Evolutionary conservation across 352 stramenopile species (phyloP), one percentile per base, ranked within the genome.

Genomic region (Pythium aristosporum): DNA sequence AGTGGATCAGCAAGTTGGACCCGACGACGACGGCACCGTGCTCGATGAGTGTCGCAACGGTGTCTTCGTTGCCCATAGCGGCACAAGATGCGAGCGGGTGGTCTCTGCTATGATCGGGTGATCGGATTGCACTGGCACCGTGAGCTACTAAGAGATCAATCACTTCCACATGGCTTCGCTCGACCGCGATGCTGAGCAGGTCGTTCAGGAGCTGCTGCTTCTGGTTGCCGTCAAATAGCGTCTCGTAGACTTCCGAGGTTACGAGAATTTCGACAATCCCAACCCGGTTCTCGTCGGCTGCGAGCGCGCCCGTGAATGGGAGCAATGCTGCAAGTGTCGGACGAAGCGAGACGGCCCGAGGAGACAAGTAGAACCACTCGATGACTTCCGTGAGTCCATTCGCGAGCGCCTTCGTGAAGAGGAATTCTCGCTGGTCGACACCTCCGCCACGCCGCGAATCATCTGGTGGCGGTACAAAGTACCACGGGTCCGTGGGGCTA

Each of bases 281-380:
- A 4, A 56, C 11, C 20, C 57, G 61, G 34, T 67, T 67, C 34
- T 50, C 43, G 41, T 62, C 52, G n/a, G 61, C 52, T 2, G 61
- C 52, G 18, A 61, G 43, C 23, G 42, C 43, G 6, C 43, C 51
- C 1, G 54, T 60, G 20, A 57, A 55, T 10, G 42, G 61, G 16
- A 67, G 23, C 18, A 67, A 34, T 34, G 61, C 61, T 18, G 61
- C 61, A 20, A 67, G 52, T 8, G 61, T 61, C 34, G 43, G 21
- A 3, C 61, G 43, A 15, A 62, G 21, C 1, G 25, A n/a, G 13
- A 18, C 37, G 32, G 42, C 18, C 3, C 36, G 30, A 32, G 30
- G 21, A 2, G 57, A 42, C 23, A 23, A 34, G 48, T 64, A 64
- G 36, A 64, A 64, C 57, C 57, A 64, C 48, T 50, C 57, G 48